A percentile compares a stretch with the other conserved stretches of the same genome.
phyloP scores from a whole-genome alignment of 768 basidiomycete genomes.

The Lentinula aciculospora region DNA sequence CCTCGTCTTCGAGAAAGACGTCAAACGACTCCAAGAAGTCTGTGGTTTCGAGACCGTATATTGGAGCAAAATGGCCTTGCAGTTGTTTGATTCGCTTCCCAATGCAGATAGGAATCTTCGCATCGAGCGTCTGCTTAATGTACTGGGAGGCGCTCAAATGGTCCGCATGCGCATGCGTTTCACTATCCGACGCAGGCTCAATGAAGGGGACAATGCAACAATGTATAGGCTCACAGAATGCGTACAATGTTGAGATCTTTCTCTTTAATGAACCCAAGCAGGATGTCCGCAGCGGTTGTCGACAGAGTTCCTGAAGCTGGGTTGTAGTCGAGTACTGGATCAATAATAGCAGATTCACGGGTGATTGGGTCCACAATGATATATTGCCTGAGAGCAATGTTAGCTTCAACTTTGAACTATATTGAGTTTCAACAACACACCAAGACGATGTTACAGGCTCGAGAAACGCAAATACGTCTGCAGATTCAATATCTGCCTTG shows the following conservation, averaged over 20 bases:
- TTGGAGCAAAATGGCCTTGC: constrained; percentile 26
- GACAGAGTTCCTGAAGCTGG: constrained; percentile 21
- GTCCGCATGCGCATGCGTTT: constrained; percentile 34
- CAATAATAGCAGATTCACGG: constrained; percentile 33
- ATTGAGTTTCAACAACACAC: neutral
- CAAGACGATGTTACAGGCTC: constrained; percentile 19
- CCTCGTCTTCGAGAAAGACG: constrained; percentile 26
- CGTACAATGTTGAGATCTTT: constrained; percentile 23
- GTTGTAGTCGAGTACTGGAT: constrained; percentile 30
- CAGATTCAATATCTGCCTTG: neutral
- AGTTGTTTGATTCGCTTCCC: constrained; percentile 27
- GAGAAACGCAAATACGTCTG: constrained; percentile 18
- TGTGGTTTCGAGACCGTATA: constrained; percentile 23
- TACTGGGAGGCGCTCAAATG: constrained; percentile 32
- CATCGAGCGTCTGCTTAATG: constrained; percentile 22
- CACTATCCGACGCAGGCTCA: constrained; percentile 16
- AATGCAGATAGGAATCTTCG: constrained; percentile 26
- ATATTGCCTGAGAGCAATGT: constrained; percentile 34
- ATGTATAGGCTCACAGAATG: constrained; percentile 23
- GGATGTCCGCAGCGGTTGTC: constrained; percentile 25
- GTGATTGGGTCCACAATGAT: constrained; percentile 53
- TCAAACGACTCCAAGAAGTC: constrained; percentile 24
- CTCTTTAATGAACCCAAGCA: constrained; percentile 23
- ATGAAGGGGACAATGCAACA: neutral
- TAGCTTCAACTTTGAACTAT: neutral